Evolutionary conservation across 2,329 filamentous ascomycete genomes (phyloP).

Genomic region (Karstenula rhodostoma): DNA sequence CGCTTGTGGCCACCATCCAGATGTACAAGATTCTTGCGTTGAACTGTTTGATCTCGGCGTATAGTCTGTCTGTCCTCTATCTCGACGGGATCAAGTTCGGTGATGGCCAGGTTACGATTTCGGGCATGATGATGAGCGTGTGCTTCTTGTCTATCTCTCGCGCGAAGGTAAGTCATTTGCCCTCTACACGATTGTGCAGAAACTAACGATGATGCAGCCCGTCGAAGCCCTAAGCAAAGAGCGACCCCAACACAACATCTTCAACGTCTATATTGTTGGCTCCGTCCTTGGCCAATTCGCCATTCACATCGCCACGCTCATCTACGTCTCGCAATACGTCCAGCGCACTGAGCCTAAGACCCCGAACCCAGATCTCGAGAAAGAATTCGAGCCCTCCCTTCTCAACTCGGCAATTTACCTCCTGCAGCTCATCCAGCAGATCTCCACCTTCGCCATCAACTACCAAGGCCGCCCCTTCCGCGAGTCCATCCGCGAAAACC

Average conservation of each 20-base stretch:
- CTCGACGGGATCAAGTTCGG: constrained; percentile 99
- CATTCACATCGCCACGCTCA: constrained; percentile 90
- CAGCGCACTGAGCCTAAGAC: constrained; percentile 78
- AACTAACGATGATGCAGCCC: constrained; percentile 60
- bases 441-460: constrained; percentile 98
- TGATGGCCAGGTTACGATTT: constrained; percentile 97
- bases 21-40: constrained; percentile 99
- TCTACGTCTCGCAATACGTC: constrained; percentile 92
- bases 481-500: constrained; percentile 93
- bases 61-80: constrained; percentile 95
- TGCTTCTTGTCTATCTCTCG: constrained; percentile 99
- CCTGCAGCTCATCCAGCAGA: constrained; percentile 96
- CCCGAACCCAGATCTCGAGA: constrained; percentile 83
- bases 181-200: not conserved
- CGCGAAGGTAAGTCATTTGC: constrained; percentile 69
- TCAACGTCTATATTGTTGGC: constrained; percentile 98
- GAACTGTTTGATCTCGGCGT: constrained; percentile 97
- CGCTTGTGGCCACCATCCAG: constrained; percentile 96
- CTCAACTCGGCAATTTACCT: constrained; percentile 98
- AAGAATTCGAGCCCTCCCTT: constrained; percentile 90
- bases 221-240: constrained; percentile 97
- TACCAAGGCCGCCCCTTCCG: constrained; percentile 99
- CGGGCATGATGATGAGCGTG: constrained; percentile 99
- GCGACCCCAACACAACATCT: constrained; percentile 97
- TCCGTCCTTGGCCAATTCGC: constrained; percentile 97